Evolutionary conservation across 441 rosid genomes (phyloP).

Genomic region (Euphorbia schlechtendalii): DNA sequence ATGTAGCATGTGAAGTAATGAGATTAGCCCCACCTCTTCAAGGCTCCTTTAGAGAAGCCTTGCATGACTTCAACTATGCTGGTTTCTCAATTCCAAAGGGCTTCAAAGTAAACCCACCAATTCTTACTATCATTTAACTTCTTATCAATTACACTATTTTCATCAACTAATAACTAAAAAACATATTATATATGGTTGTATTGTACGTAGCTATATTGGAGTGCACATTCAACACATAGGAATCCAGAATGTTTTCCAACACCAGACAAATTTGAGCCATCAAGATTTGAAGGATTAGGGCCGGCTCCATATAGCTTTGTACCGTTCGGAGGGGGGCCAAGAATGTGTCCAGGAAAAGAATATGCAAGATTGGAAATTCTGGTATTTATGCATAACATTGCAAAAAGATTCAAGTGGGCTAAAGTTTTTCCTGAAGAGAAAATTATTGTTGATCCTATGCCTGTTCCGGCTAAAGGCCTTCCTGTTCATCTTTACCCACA

Average conservation of each 20-base stretch:
- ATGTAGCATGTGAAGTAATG: conserved; percentile 22
- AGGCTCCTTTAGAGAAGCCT: conserved; percentile 20
- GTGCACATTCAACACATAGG: conserved; percentile 18
- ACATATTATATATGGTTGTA: no score
- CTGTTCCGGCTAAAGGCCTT: conserved; percentile 20
- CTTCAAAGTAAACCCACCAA: conserved; percentile 19
- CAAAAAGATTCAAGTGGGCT: conserved; percentile 15
- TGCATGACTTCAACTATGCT: conserved; percentile 13
- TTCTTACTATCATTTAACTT: no score
- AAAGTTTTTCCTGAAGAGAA: conserved; percentile 20
- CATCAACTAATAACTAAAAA: no score
- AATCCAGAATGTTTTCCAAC: conserved; percentile 15
- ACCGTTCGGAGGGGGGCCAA: no score
- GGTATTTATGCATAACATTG: conserved; percentile 18
- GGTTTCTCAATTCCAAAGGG: conserved; percentile 24
- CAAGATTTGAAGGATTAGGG: conserved; percentile 21
- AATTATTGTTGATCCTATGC: conserved; percentile 20
- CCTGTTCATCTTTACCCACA: conserved; percentile 14
- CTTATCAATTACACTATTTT: no score
- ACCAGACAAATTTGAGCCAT: conserved; percentile 21
- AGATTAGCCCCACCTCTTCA: conserved; percentile 23
- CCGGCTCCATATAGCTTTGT: conserved; percentile 23
- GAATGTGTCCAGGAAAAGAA: conserved; percentile 26
- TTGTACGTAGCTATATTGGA: conserved; percentile 25
- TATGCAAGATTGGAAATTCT: conserved; percentile 24